Conservation (phyloP, 2,329 filamentous ascomycete genomes). For the Colletotrichum ledebouriae region DNA sequence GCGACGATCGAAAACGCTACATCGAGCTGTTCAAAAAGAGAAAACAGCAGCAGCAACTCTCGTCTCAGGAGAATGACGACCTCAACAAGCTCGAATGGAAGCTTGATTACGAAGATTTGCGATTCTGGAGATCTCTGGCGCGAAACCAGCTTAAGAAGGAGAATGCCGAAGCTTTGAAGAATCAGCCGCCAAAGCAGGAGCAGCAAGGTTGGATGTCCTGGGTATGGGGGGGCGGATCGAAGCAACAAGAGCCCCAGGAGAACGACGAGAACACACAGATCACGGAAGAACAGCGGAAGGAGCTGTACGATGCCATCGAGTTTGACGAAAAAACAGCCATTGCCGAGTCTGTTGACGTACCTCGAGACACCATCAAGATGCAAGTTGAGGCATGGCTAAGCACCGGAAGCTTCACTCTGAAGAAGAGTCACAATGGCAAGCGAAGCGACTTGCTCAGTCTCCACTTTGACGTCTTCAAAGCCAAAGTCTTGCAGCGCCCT, state of each 20-base stretch:
- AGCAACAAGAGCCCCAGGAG: slow-evolving; percentile 71
- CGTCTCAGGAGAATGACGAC: slow-evolving; percentile 77
- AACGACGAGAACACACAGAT: slow-evolving; percentile 83
- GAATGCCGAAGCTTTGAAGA: slow-evolving; percentile 88
- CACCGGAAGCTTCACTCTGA: slow-evolving; percentile 95
- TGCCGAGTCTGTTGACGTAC: slow-evolving; percentile 88
- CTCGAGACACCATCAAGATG: slow-evolving; percentile 91
- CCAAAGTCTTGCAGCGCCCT: slow-evolving; percentile 88
- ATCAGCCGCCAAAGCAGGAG: slow-evolving; percentile 64
- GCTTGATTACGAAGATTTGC: slow-evolving; percentile 91
- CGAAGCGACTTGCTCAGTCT: slow-evolving; percentile 86
- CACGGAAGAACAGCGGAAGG: slow-evolving; percentile 95
- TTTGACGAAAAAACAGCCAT: slow-evolving; percentile 97
- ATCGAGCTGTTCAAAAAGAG: slow-evolving; percentile 97
- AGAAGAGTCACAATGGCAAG: slow-evolving; percentile 84
- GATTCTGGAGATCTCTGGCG: slow-evolving; percentile 96
- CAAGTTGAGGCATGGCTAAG: slow-evolving; percentile 93
- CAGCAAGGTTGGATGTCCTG: slow-evolving; percentile 92
- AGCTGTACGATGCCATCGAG: slow-evolving; percentile 97
- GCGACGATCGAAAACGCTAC: slow-evolving; percentile 89
- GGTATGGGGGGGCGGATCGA: slow-evolving; percentile 81
- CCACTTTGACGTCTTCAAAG: slow-evolving; percentile 94
- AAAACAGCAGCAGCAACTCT: slow-evolving; percentile 80
- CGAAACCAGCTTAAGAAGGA: slow-evolving; percentile 96
- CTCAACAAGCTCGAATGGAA: slow-evolving; percentile 86